These are phyloP conservation scores for Candida tetrigidarum DNA, from an alignment of 1,139 yeast species.

Conservation along the genomic window DNA sequence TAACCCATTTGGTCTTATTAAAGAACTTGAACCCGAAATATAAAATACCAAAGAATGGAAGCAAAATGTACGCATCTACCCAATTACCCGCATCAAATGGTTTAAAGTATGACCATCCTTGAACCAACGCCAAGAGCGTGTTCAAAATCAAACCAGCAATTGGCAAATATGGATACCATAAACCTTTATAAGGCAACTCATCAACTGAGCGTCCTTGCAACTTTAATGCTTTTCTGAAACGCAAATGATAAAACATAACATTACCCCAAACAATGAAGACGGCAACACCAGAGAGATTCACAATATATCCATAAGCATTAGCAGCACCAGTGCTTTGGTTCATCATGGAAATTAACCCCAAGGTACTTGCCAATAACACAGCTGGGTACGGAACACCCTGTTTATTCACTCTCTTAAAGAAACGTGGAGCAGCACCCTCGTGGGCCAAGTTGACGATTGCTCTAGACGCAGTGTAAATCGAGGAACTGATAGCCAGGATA, in stretches of 20 bases:
- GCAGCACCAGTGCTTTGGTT: constrained; percentile 57
- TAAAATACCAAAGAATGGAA: constrained; percentile 57
- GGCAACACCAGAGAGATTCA: constrained; percentile 58
- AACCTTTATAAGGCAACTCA: constrained; percentile 58
- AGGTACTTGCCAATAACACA: constrained; percentile 49
- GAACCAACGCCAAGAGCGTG: constrained; percentile 59
- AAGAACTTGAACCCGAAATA: constrained; percentile 36
- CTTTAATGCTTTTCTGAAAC: constrained; percentile 55
- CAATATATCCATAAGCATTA: constrained; percentile 55
- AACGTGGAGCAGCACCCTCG: constrained; percentile 53
- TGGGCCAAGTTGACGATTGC: constrained; percentile 54
- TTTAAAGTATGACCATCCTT: constrained; percentile 68
- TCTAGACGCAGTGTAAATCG: constrained; percentile 56
- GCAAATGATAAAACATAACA: constrained; percentile 52
- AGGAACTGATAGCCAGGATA: constrained; percentile 56
- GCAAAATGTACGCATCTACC: constrained; percentile 66
- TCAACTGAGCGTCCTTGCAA: constrained; percentile 46
- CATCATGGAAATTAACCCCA: constrained; percentile 56
- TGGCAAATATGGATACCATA: constrained; percentile 57
- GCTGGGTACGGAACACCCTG: constrained; percentile 56
- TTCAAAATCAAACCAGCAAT: constrained; percentile 55
- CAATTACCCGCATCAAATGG: constrained; percentile 65
- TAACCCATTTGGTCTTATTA: constrained; percentile 48
- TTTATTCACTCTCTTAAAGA: constrained; percentile 45
- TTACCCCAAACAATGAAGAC: constrained; percentile 62